Evolutionary conservation across 164 flowering plant species (phyloP), one percentile per base, ranked within the genome.

Genomic region (Vitis labrusca): DNA sequence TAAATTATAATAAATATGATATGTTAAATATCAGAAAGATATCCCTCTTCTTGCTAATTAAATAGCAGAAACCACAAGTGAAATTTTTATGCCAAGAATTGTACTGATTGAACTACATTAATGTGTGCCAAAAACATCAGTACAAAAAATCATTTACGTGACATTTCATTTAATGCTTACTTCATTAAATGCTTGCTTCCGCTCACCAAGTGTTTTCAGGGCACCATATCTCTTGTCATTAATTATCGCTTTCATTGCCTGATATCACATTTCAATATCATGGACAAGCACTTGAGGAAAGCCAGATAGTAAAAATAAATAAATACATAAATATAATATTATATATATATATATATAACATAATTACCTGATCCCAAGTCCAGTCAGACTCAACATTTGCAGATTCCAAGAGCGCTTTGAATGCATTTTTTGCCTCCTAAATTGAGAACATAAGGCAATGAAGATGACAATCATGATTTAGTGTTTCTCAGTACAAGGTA

Each of bases 101-200:
- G 27, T 23, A 10, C 27, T 23, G 17, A 55, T 3, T 0, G 15
- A 2, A 14, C 13, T 9, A 11, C 61, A 23, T 55, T 3, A 9
- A 71, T 55, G 49, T 44, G 51, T n/a, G 9, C 51, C 29, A 44
- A 47, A 49, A 16, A 47, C 27, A 23, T 4, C 11, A 8, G 2
- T 27, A 11, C 14, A 5, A 52, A 56, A n/a, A 55, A 30, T 37
- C 53, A 57, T 50, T 11, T 8, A 53, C 2, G 27, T 23, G 30
- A 49, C 50, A 32, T 60, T 10, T 50, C 44, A 19, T 2, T 15
- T 56, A 62, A 64, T 12, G 44, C 29, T 48, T 80, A 96, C 99
- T 97, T 96, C 98, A 76, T 92, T 87, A 81, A 96, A 96, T 23
- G 99, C 97, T 81, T 93, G 98, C 85, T 96, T 96, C 73, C 97